Percentiles rank a stretch among this genome's conserved stretches.
These are phyloP conservation scores for Suhomyces prunicola DNA, from an alignment of 805 yeast species.

Conservation along the genomic window DNA sequence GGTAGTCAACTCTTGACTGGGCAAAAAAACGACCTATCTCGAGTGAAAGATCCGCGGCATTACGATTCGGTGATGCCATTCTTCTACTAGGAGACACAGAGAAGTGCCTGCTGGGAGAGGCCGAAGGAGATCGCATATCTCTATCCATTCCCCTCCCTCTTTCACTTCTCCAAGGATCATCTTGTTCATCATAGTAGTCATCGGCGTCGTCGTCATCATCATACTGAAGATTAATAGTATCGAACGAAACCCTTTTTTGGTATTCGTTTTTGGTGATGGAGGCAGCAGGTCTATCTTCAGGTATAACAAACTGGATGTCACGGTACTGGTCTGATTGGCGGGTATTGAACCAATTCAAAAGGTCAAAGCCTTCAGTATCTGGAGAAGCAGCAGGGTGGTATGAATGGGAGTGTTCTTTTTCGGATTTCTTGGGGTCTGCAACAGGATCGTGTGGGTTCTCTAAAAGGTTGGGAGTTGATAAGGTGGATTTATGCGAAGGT, in stretches of 20 bases:
- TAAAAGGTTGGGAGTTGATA: neutral
- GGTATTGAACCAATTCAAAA: slow-evolving; percentile 9
- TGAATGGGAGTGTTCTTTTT: neutral
- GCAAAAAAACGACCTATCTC: slow-evolving; percentile 7
- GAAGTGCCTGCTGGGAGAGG: slow-evolving; percentile 5
- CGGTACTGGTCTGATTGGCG: slow-evolving; percentile 23
- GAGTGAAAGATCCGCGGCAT: neutral
- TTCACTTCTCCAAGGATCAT: neutral
- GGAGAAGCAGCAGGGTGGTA: neutral
- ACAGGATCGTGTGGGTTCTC: neutral
- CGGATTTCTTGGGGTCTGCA: neutral
- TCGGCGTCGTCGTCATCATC: slow-evolving; percentile 20
- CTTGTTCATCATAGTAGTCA: slow-evolving; percentile 1
- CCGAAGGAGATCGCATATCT: slow-evolving; percentile 8
- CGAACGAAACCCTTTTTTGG: slow-evolving; percentile 47
- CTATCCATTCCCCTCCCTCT: slow-evolving; percentile 1
- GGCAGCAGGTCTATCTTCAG: slow-evolving; percentile 9
- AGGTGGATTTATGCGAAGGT: neutral
- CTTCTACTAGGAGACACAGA: slow-evolving; percentile 7
- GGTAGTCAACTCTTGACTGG: slow-evolving; percentile 23
- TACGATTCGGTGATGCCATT: neutral
- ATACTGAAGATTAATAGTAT: slow-evolving; percentile 45
- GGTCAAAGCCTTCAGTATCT: slow-evolving; percentile 6
- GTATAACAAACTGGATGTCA: slow-evolving; percentile 14
- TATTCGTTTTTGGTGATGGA: slow-evolving; percentile 12